phyloP scores from a whole-genome alignment of 2,329 filamentous ascomycete genomes.

The Lachnum nothofagi region DNA sequence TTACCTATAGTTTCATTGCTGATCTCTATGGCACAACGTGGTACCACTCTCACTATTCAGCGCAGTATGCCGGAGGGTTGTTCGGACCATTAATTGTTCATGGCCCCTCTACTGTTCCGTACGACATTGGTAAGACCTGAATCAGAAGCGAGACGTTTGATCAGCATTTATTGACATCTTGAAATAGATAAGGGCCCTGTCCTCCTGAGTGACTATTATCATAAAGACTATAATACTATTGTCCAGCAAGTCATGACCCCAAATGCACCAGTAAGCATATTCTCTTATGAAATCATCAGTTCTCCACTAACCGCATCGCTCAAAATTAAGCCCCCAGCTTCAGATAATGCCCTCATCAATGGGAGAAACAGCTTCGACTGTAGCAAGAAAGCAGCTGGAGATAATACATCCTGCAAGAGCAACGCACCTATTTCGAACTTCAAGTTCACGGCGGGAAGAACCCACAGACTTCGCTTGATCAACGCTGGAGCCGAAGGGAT shows the following conservation, averaged over 20 bases:
- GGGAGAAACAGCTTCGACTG: slow-evolving; percentile 17
- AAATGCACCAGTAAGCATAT: background rate
- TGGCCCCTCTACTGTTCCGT: slow-evolving; percentile 51
- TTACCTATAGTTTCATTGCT: slow-evolving; percentile 27
- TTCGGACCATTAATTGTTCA: slow-evolving; percentile 58
- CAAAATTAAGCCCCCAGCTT: background rate
- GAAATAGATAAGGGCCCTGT: slow-evolving; percentile 49
- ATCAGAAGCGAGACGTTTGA: background rate
- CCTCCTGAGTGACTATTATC: slow-evolving; percentile 35
- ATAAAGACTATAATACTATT: slow-evolving; percentile 41
- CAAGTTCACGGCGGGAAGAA: slow-evolving; percentile 31
- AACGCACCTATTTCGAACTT: slow-evolving; percentile 25
- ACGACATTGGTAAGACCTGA: slow-evolving; percentile 45
- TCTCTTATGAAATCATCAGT: too few species aligned
- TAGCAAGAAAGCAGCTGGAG: background rate
- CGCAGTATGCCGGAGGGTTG: slow-evolving; percentile 49
- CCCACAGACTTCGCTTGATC: slow-evolving; percentile 42
- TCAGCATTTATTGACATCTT: slow-evolving; percentile 26
- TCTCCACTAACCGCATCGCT: background rate
- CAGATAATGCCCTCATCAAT: slow-evolving; percentile 23
- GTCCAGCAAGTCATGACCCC: slow-evolving; percentile 37
- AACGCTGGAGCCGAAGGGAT: slow-evolving; percentile 39
- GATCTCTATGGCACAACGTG: slow-evolving; percentile 45
- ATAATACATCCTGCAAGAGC: slow-evolving; percentile 6
- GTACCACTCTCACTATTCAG: slow-evolving; percentile 56